Percentiles rank a stretch among this genome's conserved stretches.
These are phyloP conservation scores for Spiraea crenata DNA, from an alignment of 331 rosid species.

Conservation along the genomic window DNA sequence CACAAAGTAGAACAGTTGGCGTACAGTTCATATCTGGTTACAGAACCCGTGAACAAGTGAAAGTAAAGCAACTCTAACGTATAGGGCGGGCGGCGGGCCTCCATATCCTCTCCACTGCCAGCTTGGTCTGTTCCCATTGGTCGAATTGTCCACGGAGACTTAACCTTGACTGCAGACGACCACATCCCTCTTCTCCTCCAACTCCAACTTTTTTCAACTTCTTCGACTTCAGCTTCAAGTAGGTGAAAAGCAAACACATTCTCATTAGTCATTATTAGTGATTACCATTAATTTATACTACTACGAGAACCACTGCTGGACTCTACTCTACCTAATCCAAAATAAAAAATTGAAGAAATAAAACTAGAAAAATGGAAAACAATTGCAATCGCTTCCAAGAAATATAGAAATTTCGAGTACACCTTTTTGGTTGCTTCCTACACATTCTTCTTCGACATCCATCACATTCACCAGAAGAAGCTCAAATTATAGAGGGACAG, in stretches of 20 bases:
- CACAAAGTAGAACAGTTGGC: too few species aligned
- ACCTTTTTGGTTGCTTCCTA: neutral
- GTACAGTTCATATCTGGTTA: too few species aligned
- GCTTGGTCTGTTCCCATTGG: constrained; percentile 10
- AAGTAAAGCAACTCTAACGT: too few species aligned
- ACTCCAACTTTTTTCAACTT: too few species aligned
- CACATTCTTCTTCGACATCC: constrained; percentile 5
- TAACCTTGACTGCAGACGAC: constrained; percentile 31
- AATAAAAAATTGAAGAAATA: constrained; percentile 5
- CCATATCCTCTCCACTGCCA: neutral
- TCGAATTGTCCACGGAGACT: neutral
- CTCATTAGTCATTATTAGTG: neutral
- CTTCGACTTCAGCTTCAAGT: constrained; percentile 32
- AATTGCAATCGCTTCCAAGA: neutral
- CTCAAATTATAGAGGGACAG: neutral
- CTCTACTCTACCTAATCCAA: constrained; percentile 38
- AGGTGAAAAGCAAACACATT: constrained; percentile 63
- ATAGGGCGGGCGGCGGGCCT: too few species aligned
- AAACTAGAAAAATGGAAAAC: constrained; percentile 14
- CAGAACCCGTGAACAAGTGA: too few species aligned
- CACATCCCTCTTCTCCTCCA: constrained; percentile 2
- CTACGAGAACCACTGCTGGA: constrained; percentile 49
- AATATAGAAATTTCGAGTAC: neutral
- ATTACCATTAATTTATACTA: constrained; percentile 29
- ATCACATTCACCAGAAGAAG: neutral